These are phyloP conservation scores for Mallotus repandus DNA, from an alignment of 441 rosid species.

Conservation along the genomic window DNA sequence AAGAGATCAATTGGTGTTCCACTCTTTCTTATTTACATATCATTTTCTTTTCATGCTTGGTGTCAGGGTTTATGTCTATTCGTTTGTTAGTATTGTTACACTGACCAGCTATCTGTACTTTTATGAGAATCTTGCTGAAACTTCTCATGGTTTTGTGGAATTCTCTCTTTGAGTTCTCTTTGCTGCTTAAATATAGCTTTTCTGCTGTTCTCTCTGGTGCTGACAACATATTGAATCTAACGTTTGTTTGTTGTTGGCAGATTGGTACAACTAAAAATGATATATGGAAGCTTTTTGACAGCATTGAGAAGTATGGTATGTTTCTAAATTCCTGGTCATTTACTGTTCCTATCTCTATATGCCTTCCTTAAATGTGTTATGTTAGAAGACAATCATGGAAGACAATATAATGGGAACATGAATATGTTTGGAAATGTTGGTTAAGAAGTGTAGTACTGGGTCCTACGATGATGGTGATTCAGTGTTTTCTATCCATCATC, in stretches of 20 bases:
- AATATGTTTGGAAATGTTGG: not conserved
- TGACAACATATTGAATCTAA: conserved; percentile 1
- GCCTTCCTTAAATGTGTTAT: not conserved
- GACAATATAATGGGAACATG: not conserved
- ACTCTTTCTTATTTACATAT: not conserved
- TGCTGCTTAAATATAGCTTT: not conserved
- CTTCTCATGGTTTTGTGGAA: not conserved
- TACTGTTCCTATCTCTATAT: not conserved
- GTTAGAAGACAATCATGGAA: not conserved
- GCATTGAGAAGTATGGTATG: conserved; percentile 83
- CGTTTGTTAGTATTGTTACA: not conserved
- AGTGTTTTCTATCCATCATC: not conserved
- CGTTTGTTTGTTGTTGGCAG: conserved; percentile 43
- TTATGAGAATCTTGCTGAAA: not conserved
- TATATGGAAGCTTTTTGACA: conserved; percentile 79
- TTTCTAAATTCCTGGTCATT: not conserved
- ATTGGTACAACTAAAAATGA: conserved; percentile 60
- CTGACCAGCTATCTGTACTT: not conserved
- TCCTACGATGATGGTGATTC: not conserved
- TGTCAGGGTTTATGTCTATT: not conserved
- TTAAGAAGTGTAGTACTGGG: not conserved
- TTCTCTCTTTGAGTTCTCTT: not conserved
- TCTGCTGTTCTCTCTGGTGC: not conserved
- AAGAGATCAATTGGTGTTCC: not conserved
- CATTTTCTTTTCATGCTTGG: too few relatives aligned